Evolutionary conservation across 1,284 basidiomycete species (phyloP).

Genomic region (Dichomitus squalens): DNA sequence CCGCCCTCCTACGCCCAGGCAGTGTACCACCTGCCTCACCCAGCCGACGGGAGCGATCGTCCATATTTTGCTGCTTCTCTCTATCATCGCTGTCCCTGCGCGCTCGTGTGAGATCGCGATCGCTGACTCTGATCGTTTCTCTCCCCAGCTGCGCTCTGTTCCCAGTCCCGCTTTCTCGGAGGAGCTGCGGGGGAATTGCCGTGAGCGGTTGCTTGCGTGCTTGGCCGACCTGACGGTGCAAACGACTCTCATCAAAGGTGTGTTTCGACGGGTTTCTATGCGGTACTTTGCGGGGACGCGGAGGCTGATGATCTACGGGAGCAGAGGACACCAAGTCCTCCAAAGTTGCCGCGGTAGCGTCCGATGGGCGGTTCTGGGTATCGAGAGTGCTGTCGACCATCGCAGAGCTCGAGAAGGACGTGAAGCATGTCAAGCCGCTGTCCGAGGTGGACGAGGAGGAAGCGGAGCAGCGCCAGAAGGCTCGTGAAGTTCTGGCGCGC

Average conservation of each 20-base stretch:
- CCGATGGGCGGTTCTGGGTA: slow-evolving; percentile 83
- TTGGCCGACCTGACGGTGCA: slow-evolving; percentile 77
- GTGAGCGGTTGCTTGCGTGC: slow-evolving; percentile 72
- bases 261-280: background rate
- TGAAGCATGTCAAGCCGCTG: slow-evolving; percentile 67
- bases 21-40: too few species aligned
- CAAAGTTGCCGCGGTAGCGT: slow-evolving; percentile 63
- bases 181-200: slow-evolving; percentile 64
- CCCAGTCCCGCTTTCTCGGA: slow-evolving; percentile 79
- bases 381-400: slow-evolving; percentile 69
- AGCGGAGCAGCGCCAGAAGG: slow-evolving; percentile 46
- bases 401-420: slow-evolving; percentile 62
- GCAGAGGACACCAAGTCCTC: slow-evolving; percentile 48
- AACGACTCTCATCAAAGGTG: slow-evolving; percentile 47
- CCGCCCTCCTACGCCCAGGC: too few species aligned
- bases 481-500: slow-evolving; percentile 46
- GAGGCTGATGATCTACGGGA: background rate
- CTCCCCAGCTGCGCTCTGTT: slow-evolving; percentile 55
- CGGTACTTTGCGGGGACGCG: background rate
- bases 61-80: background rate
- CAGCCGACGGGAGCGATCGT: background rate
- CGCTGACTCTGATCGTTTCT: slow-evolving; percentile 12
- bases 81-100: background rate
- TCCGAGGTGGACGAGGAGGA: slow-evolving; percentile 64
- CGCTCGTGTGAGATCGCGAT: slow-evolving; percentile 5